Evolutionary conservation across 345 rosid genomes (phyloP).

Genomic region (Arabidopsis suecica): DNA sequence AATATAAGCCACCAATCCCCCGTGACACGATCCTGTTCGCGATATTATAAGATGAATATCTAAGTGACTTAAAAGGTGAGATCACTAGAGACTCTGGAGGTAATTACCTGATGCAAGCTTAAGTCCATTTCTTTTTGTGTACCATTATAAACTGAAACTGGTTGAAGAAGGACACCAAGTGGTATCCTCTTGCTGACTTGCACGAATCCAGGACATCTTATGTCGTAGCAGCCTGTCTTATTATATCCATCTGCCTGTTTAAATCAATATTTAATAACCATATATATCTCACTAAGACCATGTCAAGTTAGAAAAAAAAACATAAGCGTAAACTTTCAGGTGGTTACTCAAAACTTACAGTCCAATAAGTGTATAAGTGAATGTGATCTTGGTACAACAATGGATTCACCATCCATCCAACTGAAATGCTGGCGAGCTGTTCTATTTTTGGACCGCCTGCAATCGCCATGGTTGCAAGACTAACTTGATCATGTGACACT

Average conservation of each 20-base stretch:
- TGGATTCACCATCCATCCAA: constrained; percentile 45
- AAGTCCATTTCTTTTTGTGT: constrained; percentile 25
- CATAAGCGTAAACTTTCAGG: neutral
- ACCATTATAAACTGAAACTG: constrained; percentile 34
- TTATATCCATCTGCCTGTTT: constrained; percentile 42
- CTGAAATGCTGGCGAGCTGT: constrained; percentile 32
- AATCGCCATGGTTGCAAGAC: constrained; percentile 34
- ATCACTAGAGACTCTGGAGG: neutral
- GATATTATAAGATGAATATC: constrained; percentile 8
- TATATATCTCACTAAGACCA: neutral
- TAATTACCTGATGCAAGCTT: constrained; percentile 35
- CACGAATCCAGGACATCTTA: constrained; percentile 43
- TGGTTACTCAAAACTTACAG: constrained; percentile 36
- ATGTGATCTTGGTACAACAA: constrained; percentile 31
- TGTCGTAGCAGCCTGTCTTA: constrained; percentile 36
- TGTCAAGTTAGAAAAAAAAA: neutral
- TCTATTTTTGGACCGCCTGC: constrained; percentile 11
- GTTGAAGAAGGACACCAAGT: constrained; percentile 35
- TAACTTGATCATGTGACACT: constrained; percentile 35
- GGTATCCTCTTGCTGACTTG: constrained; percentile 40
- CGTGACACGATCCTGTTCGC: constrained; percentile 35
- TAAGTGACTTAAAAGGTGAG: neutral
- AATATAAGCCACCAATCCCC: constrained; percentile 47
- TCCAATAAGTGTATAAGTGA: constrained; percentile 41
- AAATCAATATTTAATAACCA: neutral